Conservation (phyloP, 2,329 filamentous ascomycete genomes). For the Polytolypa hystricis region DNA sequence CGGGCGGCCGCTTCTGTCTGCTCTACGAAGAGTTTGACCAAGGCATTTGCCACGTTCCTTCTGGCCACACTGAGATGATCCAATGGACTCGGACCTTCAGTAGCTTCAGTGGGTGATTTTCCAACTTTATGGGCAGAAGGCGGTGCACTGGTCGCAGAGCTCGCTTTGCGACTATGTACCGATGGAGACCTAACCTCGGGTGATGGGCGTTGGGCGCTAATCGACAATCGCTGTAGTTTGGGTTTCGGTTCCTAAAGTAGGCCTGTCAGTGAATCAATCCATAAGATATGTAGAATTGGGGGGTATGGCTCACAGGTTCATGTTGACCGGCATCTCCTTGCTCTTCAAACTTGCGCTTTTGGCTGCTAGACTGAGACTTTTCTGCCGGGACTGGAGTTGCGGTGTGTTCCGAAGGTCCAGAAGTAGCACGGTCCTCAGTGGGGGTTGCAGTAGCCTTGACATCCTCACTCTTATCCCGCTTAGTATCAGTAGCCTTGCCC, state of each 20-base stretch:
- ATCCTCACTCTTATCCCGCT: slow-evolving; percentile 35
- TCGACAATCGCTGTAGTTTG: slow-evolving; percentile 32
- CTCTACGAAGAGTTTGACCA: slow-evolving; percentile 58
- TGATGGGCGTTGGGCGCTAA: slow-evolving; percentile 12
- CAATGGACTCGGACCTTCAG: slow-evolving; percentile 24
- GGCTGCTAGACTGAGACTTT: slow-evolving; percentile 23
- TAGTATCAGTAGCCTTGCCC: slow-evolving; percentile 50
- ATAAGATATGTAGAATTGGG: background rate
- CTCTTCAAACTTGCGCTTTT: slow-evolving; percentile 37
- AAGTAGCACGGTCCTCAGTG: too few relatives aligned
- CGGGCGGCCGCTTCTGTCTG: slow-evolving; percentile 58
- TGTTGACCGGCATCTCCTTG: slow-evolving; percentile 20
- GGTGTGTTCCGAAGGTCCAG: slow-evolving; percentile 20
- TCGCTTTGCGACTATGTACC: slow-evolving; percentile 23
- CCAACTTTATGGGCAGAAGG: slow-evolving; percentile 22
- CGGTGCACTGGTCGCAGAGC: slow-evolving; percentile 18
- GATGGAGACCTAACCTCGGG: slow-evolving; percentile 17
- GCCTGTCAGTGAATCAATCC: slow-evolving; percentile 15
- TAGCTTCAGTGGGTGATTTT: slow-evolving; percentile 21
- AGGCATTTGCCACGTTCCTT: slow-evolving; percentile 55
- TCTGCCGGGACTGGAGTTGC: slow-evolving; percentile 17
- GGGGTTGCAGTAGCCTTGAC: slow-evolving; percentile 16
- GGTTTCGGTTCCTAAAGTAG: slow-evolving; percentile 26
- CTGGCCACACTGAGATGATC: slow-evolving; percentile 52
- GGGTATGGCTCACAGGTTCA: slow-evolving; percentile 23